Percentiles rank a stretch among this genome's conserved stretches.
These are phyloP conservation scores for Xylariaceae sp. DNA, from an alignment of 2,329 filamentous ascomycete species.

Conservation along the genomic window DNA sequence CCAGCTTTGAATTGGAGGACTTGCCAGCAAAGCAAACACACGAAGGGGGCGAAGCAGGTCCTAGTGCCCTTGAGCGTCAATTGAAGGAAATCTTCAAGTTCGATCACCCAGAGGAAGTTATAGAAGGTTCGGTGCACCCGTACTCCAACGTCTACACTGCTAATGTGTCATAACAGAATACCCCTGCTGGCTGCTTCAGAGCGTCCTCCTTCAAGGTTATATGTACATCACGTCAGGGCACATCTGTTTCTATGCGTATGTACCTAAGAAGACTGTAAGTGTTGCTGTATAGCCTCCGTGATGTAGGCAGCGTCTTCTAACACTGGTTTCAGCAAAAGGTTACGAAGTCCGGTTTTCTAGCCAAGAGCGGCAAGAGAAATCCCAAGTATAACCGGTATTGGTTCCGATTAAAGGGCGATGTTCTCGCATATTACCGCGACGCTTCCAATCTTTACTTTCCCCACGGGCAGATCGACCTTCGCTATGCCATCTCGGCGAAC, in stretches of 20 bases:
- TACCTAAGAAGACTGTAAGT: constrained; percentile 83
- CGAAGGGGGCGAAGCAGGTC: constrained; percentile 36
- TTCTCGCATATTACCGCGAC: constrained; percentile 83
- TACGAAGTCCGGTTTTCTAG: constrained; percentile 81
- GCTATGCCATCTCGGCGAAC: constrained; percentile 84
- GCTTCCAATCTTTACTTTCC: constrained; percentile 87
- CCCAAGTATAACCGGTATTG: constrained; percentile 86
- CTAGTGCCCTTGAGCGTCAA: constrained; percentile 62
- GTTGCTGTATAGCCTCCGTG: not conserved
- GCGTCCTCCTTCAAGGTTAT: constrained; percentile 86
- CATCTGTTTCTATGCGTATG: constrained; percentile 94
- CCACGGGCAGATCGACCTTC: constrained; percentile 83
- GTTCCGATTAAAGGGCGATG: constrained; percentile 89
- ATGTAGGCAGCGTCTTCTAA: constrained; percentile 15
- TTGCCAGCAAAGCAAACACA: constrained; percentile 39
- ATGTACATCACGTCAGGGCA: constrained; percentile 93
- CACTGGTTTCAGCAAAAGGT: constrained; percentile 55
- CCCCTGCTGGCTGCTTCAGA: constrained; percentile 89
- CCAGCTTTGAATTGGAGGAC: constrained; percentile 53
- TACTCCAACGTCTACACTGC: not conserved
- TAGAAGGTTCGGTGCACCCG: constrained; percentile 54
- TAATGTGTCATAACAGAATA: constrained; percentile 58
- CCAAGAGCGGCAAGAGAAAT: constrained; percentile 83
- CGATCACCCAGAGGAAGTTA: constrained; percentile 74
- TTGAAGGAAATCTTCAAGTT: constrained; percentile 85